These are phyloP conservation scores for Torrubiellomyces zombiae DNA, from an alignment of 2,329 filamentous ascomycete genomes.

Conservation along the genomic window DNA sequence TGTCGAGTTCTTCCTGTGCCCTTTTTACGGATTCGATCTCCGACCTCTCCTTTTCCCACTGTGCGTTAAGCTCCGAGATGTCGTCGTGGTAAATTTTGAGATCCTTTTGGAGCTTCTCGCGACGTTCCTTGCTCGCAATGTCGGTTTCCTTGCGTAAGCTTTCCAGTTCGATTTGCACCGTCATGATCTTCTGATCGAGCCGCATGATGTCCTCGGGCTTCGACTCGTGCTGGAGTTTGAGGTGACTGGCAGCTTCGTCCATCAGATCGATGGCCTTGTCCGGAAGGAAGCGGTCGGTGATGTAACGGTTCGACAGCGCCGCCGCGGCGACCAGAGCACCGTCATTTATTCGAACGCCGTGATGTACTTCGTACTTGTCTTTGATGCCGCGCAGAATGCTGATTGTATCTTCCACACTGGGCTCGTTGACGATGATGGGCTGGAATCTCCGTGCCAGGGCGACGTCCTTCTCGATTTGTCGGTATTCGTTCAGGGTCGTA, in stretches of 20 bases:
- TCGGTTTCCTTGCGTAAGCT: slow-evolving; percentile 90
- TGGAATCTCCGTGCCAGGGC: slow-evolving; percentile 87
- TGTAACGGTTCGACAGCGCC: slow-evolving; percentile 85
- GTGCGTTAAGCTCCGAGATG: slow-evolving; percentile 53
- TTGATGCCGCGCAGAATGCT: slow-evolving; percentile 94
- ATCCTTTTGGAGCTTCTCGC: slow-evolving; percentile 67
- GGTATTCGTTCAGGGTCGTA: slow-evolving; percentile 83
- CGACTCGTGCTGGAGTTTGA: slow-evolving; percentile 87
- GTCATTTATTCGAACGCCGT: slow-evolving; percentile 89
- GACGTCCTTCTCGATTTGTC: slow-evolving; percentile 88
- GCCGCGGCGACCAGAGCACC: slow-evolving; percentile 82
- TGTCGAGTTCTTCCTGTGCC: slow-evolving; percentile 76
- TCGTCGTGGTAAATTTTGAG: slow-evolving; percentile 65
- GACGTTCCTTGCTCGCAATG: slow-evolving; percentile 69
- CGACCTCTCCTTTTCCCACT: slow-evolving; percentile 78
- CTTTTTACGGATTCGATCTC: slow-evolving; percentile 81
- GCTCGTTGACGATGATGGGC: slow-evolving; percentile 84
- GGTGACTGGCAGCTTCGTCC: slow-evolving; percentile 81
- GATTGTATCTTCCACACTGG: slow-evolving; percentile 79
- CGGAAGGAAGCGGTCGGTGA: slow-evolving; percentile 87
- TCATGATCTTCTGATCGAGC: slow-evolving; percentile 90
- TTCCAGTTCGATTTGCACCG: slow-evolving; percentile 90
- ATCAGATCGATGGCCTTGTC: slow-evolving; percentile 97
- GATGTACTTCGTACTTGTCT: slow-evolving; percentile 92
- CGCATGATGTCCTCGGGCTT: slow-evolving; percentile 90